Percentiles rank a stretch among this genome's conserved stretches.
These are phyloP conservation scores for Podaxis rugospora DNA, from an alignment of 768 basidiomycete species.

Conservation along the genomic window DNA sequence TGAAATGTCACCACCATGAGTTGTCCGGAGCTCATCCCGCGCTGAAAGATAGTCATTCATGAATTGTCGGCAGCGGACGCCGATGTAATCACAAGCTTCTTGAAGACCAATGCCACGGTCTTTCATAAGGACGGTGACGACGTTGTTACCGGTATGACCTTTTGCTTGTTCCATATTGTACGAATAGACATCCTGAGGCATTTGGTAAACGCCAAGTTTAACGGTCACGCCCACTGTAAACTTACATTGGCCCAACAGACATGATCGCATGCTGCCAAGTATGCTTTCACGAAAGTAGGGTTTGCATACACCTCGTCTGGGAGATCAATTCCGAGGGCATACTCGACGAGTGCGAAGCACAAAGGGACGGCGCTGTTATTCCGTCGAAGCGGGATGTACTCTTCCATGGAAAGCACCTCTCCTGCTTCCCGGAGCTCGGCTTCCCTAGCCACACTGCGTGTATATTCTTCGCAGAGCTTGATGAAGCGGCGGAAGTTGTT, in stretches of 20 bases:
- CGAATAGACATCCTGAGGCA: slow-evolving; percentile 58
- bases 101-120: slow-evolving; percentile 50
- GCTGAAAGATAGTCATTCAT: slow-evolving; percentile 46
- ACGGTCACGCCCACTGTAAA: slow-evolving; percentile 1
- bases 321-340: slow-evolving; percentile 56
- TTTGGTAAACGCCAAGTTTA: slow-evolving; percentile 6
- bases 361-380: slow-evolving; percentile 66
- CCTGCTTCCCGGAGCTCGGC: slow-evolving; percentile 57
- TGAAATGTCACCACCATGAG: slow-evolving; percentile 45
- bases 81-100: slow-evolving; percentile 54
- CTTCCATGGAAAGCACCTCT: slow-evolving; percentile 47
- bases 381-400: slow-evolving; percentile 56
- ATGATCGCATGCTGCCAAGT: slow-evolving; percentile 58
- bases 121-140: slow-evolving; percentile 65
- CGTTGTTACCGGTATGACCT: slow-evolving; percentile 62
- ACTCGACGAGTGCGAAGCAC: slow-evolving; percentile 62
- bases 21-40: slow-evolving; percentile 44
- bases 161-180: slow-evolving; percentile 71
- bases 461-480: slow-evolving; percentile 49
- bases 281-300: slow-evolving; percentile 46
- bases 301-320: slow-evolving; percentile 59
- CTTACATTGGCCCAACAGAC: slow-evolving; percentile 70
- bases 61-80: slow-evolving; percentile 42
- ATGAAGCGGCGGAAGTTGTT: slow-evolving; percentile 45
- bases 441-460: slow-evolving; percentile 53